Evolutionary conservation across 139 green algal genomes (phyloP).

Genomic region (Chlorella sp.): DNA sequence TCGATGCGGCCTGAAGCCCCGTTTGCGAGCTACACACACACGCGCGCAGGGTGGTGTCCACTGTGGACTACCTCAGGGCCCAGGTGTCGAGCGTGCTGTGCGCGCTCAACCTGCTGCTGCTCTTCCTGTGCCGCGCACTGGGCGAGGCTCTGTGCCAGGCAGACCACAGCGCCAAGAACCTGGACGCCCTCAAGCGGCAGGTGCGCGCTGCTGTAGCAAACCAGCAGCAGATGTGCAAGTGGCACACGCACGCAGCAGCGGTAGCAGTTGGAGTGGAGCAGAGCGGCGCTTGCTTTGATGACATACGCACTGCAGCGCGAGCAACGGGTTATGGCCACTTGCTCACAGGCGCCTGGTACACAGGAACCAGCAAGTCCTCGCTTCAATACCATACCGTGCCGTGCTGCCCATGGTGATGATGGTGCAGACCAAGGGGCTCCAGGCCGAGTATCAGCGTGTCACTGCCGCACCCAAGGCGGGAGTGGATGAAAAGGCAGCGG

Average conservation of each 20-base stretch:
- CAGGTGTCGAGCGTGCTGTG: slow-evolving; percentile 21
- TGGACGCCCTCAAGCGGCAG: slow-evolving; percentile 27
- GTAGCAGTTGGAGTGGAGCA: too few species aligned
- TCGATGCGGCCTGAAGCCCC: neutral
- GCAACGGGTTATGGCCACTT: too few species aligned
- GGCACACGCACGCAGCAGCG: too few species aligned
- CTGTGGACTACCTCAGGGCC: slow-evolving; percentile 17
- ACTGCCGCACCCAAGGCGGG: slow-evolving; percentile 1
- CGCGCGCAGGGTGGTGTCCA: slow-evolving; percentile 10
- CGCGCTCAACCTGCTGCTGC: slow-evolving; percentile 22
- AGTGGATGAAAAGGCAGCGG: too few species aligned
- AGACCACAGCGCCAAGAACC: slow-evolving; percentile 26
- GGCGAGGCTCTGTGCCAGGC: slow-evolving; percentile 3
- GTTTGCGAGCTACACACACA: neutral
- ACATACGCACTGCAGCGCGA: too few species aligned
- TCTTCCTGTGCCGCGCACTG: slow-evolving; percentile 17
- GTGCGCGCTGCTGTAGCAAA: slow-evolving; percentile 5
- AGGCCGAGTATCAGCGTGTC: slow-evolving; percentile 31
- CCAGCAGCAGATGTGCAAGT: too few species aligned
- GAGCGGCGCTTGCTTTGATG: neutral
- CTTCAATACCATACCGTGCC: neutral
- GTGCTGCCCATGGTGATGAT: too few species aligned
- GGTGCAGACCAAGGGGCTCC: slow-evolving; percentile 32
- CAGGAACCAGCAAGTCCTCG: neutral
- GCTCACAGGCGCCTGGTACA: neutral